Base-by-base conservation (phyloP, 208 protist species). In the Wallacemonas collosoma region DNA sequence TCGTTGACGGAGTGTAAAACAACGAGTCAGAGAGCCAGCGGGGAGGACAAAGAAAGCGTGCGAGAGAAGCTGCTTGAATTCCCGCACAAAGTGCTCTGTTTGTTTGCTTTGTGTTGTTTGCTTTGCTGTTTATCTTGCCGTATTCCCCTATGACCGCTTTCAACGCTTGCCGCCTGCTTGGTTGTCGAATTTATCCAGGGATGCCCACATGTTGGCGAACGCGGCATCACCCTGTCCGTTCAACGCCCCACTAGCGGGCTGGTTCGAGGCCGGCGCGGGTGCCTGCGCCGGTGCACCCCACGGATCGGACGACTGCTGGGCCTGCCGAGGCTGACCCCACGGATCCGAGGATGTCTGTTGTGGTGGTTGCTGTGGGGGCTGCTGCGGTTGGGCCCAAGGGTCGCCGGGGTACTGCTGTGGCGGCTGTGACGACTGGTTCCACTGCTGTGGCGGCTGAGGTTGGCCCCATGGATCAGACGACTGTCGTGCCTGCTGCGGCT, bases 121-220 rank as follows among this genome's bases (percentile, higher is more conserved):
- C 26, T 26, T 26, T 26, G 26, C 26, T 26, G 26, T 26, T 26
- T 26, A 26, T 0, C 26, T 26, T 26, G 26, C 26, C 26, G 26
- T 26, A 26, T 26, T 26, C 26, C 26, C 26, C 26, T 26, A 0
- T 26, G 26, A 26, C 26, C 0, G 26, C 26, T 50, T 50, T 48
- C 47, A 71, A 71, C 12, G 48, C 47, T 81, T 74, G 38, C 82
- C 40, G 68, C 61, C 55, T 76, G 63, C 40, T 60, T 89, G 78
- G 50, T 62, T 74, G 1, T 75, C 45, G 47, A 86, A 86, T 38
- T 75, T 73, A 57, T 83, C 44, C 50, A 86, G 40, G 7, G 80
- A 72, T 11, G 63, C 80, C 83, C 83, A 88, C 80, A 85, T 83
- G 68, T 79, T 73, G n/a, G 67, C 43, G 48, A 65, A 44, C 53